These are phyloP conservation scores for Nicotiana sylvestris DNA, from an alignment of 257 asterid species.

Conservation along the genomic window DNA sequence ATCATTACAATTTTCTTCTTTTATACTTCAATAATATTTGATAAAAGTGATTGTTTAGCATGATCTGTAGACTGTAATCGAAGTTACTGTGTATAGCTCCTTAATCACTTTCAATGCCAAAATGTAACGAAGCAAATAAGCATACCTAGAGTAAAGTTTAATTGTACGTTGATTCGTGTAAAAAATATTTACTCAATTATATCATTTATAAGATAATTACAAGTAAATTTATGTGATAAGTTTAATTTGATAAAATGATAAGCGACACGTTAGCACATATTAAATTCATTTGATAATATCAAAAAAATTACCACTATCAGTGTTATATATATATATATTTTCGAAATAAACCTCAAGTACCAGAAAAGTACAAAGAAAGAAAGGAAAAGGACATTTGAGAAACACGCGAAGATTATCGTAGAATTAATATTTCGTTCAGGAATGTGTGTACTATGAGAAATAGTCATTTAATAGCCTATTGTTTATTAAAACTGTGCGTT, in stretches of 20 bases:
- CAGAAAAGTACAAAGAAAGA: not conserved
- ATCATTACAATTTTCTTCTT: conserved; percentile 9
- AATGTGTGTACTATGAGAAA: conserved; percentile 3
- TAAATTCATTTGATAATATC: no score
- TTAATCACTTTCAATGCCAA: not conserved
- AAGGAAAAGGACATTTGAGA: not conserved
- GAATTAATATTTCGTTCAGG: conserved; percentile 5
- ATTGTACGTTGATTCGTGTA: not conserved
- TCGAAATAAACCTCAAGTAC: not conserved
- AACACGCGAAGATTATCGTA: not conserved
- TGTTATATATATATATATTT: not conserved
- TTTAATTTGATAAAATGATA: no score
- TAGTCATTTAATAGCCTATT: not conserved
- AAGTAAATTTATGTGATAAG: no score
- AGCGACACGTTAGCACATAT: no score
- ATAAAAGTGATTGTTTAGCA: not conserved
- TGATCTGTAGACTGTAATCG: not conserved
- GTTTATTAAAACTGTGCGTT: conserved; percentile 21
- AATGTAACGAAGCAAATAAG: not conserved
- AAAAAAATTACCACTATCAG: no score
- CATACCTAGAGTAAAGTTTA: not conserved
- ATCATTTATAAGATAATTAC: no score
- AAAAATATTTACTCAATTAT: no score
- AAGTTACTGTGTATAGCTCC: not conserved
- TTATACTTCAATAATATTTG: not conserved